Base-by-base conservation (phyloP, 768 basidiomycete genomes). In the Artomyces pyxidatus region DNA sequence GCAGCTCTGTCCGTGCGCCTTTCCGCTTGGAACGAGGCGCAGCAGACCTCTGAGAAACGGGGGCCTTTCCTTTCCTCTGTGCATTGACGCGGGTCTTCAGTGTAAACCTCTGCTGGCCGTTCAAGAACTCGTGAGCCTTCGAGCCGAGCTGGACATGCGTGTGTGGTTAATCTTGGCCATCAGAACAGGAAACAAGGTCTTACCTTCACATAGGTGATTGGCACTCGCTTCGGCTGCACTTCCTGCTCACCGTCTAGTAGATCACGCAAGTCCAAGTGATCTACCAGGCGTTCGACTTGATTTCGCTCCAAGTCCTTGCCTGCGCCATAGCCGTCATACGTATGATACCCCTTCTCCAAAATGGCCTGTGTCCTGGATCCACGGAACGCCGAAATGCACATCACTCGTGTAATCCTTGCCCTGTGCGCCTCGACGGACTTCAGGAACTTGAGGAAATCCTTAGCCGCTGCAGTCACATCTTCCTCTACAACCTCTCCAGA, bases 391-490 rank as follows among this genome's bases (percentile, higher is more conserved):
- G 45, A 42, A 16, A 48, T 29, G 14, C 53, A 45, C 4, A 23
- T 48, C 8, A 43, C 22, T 9, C 45, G 42, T 11, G 56, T 49
- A 26, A 57, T 49, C 43, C 47, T 48, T 47, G 43, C 30, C 8
- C 5, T 3, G 14, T 2, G 21, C 2, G n/a, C 26, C 25, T 49
- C n/a, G 6, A 49, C 32, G 37, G 57, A 53, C 11, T 53, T 49
- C 16, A 53, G 42, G 41, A 49, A 14, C 21, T 64, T 63, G 29
- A 92, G 66, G n/a, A 80, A 73, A 17, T 72, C 66, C 28, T 63
- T 65, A 0, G 85, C 88, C 25, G 73, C 66, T 1, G 65, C 59
- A 0, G 83, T 83, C n/a, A 89, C 73, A 60, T 96, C 82, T 32
- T 72, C 65, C 10, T 66, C 68, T 16, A 73, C 60, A 5, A 73